Percentiles rank a stretch among this genome's conserved stretches.
These are phyloP conservation scores for Pseudopithomyces maydicus DNA, from an alignment of 2,329 filamentous ascomycete genomes.

Conservation along the genomic window DNA sequence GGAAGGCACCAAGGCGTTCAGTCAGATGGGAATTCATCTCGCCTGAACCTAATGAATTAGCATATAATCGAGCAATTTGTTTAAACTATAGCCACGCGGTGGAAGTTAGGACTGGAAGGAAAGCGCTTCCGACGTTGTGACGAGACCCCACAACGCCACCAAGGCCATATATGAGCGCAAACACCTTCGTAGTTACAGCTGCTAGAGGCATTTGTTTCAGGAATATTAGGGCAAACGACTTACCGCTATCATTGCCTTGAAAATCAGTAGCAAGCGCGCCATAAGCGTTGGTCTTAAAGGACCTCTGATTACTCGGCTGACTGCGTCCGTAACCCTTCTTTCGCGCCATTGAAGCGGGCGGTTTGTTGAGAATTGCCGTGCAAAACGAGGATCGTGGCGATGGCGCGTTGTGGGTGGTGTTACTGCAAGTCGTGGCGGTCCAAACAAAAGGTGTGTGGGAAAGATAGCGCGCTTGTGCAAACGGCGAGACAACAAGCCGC, in stretches of 20 bases:
- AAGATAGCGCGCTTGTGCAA: not conserved
- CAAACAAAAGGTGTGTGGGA: too few relatives aligned
- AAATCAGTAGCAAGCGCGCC: not conserved
- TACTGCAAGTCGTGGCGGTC: not conserved
- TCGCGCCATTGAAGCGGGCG: not conserved
- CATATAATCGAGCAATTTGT: not conserved
- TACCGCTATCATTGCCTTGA: not conserved
- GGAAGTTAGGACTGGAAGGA: not conserved
- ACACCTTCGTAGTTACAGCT: not conserved
- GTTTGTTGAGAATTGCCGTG: not conserved
- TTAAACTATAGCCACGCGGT: not conserved
- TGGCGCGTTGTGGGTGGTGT: not conserved
- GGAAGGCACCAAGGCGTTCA: conserved; percentile 16
- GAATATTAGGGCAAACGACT: not conserved
- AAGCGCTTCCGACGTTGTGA: not conserved
- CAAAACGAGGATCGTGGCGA: not conserved
- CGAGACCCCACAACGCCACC: too few relatives aligned
- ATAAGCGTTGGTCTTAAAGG: not conserved
- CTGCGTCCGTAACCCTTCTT: not conserved
- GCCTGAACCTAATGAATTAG: conserved; percentile 1
- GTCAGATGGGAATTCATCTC: conserved; percentile 21
- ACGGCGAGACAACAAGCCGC: not conserved
- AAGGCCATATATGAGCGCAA: too few relatives aligned
- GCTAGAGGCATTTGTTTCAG: too few relatives aligned
- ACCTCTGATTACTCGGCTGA: not conserved